Evolutionary conservation across 768 basidiomycete genomes (phyloP).

Genomic region (Termitomyces bulborhizus): DNA sequence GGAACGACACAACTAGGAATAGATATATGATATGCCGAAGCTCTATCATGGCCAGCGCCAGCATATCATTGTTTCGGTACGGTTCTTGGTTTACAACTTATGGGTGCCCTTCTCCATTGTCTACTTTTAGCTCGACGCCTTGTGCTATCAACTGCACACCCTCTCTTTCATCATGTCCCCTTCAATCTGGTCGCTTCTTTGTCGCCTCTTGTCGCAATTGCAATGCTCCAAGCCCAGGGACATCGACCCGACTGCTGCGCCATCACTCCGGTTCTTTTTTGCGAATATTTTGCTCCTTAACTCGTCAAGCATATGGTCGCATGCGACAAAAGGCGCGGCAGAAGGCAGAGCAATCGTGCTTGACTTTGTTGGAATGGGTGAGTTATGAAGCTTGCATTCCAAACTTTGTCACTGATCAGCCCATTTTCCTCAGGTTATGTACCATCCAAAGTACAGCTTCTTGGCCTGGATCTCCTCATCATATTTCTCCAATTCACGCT

Average conservation of each 20-base stretch:
- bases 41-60: constrained; percentile 62
- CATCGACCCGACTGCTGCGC: constrained; percentile 41
- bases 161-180: constrained; percentile 77
- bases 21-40: constrained; percentile 49
- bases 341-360: constrained; percentile 63
- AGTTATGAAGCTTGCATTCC: constrained; percentile 17
- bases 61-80: constrained; percentile 63
- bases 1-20: neutral
- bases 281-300: constrained; percentile 54
- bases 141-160: constrained; percentile 68
- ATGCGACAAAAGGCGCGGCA: constrained; percentile 43
- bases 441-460: constrained; percentile 62
- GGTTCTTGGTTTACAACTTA: neutral
- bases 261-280: constrained; percentile 68
- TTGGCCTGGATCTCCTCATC: constrained; percentile 64
- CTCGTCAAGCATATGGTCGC: constrained; percentile 52
- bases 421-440: constrained; percentile 33
- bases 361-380: constrained; percentile 77
- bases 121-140: constrained; percentile 51
- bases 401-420: neutral
- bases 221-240: constrained; percentile 65
- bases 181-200: constrained; percentile 47
- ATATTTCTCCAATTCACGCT: constrained; percentile 61
- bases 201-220: constrained; percentile 54
- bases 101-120: constrained; percentile 5